Conservation (phyloP, 139 green algal species). For the Yamagishiella unicocca region DNA sequence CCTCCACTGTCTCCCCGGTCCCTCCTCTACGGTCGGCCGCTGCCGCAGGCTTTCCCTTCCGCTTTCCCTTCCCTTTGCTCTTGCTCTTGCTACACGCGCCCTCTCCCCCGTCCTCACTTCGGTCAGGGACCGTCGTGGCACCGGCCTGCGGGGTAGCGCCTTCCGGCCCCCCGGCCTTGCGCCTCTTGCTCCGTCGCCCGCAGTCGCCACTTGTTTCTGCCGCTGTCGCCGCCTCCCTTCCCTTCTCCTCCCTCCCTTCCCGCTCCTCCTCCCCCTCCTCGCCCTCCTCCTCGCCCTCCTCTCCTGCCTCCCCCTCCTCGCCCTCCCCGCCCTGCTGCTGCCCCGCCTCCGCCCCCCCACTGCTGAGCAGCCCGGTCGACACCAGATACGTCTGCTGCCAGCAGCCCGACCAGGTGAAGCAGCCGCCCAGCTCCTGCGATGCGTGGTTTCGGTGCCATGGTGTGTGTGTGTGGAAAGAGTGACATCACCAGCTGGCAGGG, state of each 20-base stretch:
- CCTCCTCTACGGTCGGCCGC: no score
- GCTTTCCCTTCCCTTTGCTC: no score
- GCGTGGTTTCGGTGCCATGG: no score
- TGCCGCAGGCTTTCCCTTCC: no score
- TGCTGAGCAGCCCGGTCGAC: neutral
- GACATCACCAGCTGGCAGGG: no score
- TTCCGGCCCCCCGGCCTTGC: neutral
- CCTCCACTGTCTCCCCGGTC: no score
- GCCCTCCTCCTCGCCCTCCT: neutral
- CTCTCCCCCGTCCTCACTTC: neutral
- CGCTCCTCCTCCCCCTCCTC: neutral
- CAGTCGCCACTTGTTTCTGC: neutral
- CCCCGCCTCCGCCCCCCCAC: neutral
- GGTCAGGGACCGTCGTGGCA: neutral
- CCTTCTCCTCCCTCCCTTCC: neutral
- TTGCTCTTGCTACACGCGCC: no score
- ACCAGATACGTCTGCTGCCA: conserved; percentile 45
- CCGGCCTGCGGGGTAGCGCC: neutral
- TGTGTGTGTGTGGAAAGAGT: no score
- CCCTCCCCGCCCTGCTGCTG: neutral
- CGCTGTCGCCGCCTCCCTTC: neutral
- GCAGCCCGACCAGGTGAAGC: conserved; percentile 30
- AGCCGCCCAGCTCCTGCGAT: conserved; percentile 34
- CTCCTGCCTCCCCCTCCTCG: neutral
- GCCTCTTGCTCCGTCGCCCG: conserved; percentile 15